Conservation (phyloP, 768 basidiomycete genomes). For the Epithele typhae region DNA sequence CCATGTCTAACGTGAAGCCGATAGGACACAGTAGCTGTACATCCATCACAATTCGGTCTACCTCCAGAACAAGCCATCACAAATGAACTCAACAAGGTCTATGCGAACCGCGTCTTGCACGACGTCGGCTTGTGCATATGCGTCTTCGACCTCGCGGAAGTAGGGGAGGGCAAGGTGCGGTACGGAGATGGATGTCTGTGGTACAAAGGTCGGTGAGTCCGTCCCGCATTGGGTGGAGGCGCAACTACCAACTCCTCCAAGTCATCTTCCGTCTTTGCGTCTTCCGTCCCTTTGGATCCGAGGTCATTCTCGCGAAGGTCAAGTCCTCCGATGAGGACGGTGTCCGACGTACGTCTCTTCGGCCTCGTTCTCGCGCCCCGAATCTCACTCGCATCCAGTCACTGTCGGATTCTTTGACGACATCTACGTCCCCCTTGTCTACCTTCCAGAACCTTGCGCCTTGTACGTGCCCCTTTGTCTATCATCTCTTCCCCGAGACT, state of each 20-base stretch:
- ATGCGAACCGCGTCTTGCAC: constrained; percentile 87
- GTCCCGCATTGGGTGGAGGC: no score
- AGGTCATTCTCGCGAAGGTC: constrained; percentile 87
- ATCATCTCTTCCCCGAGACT: not conserved
- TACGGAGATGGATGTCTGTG: constrained; percentile 95
- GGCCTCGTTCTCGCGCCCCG: not conserved
- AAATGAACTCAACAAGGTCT: constrained; percentile 90
- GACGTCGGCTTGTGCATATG: constrained; percentile 90
- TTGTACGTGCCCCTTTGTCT: constrained; percentile 49
- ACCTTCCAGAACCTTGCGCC: constrained; percentile 77
- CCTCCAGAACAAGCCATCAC: constrained; percentile 77
- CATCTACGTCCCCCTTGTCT: constrained; percentile 74
- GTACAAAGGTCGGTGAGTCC: constrained; percentile 72
- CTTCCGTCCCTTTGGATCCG: constrained; percentile 86
- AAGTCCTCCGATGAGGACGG: constrained; percentile 83
- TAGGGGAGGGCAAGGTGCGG: constrained; percentile 87
- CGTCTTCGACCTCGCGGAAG: constrained; percentile 82
- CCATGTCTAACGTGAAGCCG: no score
- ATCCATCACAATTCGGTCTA: constrained; percentile 78
- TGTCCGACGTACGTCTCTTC: constrained; percentile 61
- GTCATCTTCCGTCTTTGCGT: constrained; percentile 88
- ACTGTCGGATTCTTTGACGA: constrained; percentile 93
- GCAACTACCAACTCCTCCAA: constrained; percentile 37
- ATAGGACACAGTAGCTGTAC: constrained; percentile 89
- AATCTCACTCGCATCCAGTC: constrained; percentile 40